Percentiles rank a stretch among this genome's conserved stretches.
Evolutionary conservation across 805 yeast species (phyloP).

Genomic region (Kodamaea fukazawae): DNA sequence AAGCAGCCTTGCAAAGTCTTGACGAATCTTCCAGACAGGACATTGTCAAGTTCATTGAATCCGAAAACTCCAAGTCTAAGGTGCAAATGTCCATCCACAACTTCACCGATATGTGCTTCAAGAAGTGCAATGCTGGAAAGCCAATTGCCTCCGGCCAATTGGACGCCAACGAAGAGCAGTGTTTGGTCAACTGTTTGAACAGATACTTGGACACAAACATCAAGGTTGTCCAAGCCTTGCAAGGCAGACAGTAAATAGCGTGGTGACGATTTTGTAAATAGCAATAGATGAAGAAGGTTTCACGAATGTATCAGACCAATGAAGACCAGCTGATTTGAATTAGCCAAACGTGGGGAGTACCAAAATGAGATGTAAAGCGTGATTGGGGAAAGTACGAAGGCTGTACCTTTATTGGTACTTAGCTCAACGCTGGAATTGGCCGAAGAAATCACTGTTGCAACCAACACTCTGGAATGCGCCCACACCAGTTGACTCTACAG

Average conservation of each 20-base stretch:
- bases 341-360: too few relatives aligned
- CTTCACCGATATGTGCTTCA: slow-evolving; percentile 89
- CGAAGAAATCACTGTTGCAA: too few relatives aligned
- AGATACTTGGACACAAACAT: slow-evolving; percentile 85
- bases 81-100: slow-evolving; percentile 83
- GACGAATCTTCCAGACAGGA: slow-evolving; percentile 75
- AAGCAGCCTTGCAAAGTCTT: slow-evolving; percentile 34
- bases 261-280: neutral
- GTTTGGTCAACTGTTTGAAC: slow-evolving; percentile 79
- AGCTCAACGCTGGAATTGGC: too few relatives aligned
- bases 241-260: slow-evolving; percentile 23
- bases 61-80: slow-evolving; percentile 82
- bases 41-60: slow-evolving; percentile 69
- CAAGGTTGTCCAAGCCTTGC: slow-evolving; percentile 64
- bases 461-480: too few relatives aligned
- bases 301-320: too few relatives aligned
- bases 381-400: too few relatives aligned
- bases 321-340: too few relatives aligned
- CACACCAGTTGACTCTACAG: too few relatives aligned
- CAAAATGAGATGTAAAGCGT: too few relatives aligned
- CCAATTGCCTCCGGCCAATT: slow-evolving; percentile 49
- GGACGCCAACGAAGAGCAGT: slow-evolving; percentile 59
- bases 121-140: slow-evolving; percentile 63
- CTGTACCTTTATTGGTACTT: too few relatives aligned
- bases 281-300: too few relatives aligned